Conservation (phyloP, 805 yeast species). For the Candida montana region DNA sequence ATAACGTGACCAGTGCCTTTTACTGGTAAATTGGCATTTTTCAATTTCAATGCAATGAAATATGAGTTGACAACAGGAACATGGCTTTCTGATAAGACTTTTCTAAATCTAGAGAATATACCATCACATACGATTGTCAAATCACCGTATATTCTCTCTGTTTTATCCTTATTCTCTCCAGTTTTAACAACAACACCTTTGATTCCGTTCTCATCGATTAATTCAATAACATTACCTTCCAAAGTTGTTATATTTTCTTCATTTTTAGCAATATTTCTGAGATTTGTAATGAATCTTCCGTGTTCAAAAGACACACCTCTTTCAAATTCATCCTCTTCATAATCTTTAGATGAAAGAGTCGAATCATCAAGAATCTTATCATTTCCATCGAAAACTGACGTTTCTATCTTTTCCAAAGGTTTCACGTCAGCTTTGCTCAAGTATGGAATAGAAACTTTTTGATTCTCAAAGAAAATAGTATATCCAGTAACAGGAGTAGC, state of each 20-base stretch:
- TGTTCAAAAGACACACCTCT: constrained; percentile 89
- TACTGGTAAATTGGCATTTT: constrained; percentile 69
- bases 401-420: constrained; percentile 45
- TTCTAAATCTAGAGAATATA: constrained; percentile 87
- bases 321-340: constrained; percentile 53
- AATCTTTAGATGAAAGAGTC: constrained; percentile 44
- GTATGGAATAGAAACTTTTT: constrained; percentile 58
- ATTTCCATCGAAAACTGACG: constrained; percentile 51
- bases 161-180: constrained; percentile 33
- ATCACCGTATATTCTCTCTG: constrained; percentile 47
- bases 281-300: constrained; percentile 76
- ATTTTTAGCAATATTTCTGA: constrained; percentile 60
- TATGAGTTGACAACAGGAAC: constrained; percentile 73
- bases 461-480: constrained; percentile 61
- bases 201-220: constrained; percentile 57
- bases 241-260: constrained; percentile 73
- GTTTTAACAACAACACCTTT: constrained; percentile 64
- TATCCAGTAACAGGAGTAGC: constrained; percentile 80
- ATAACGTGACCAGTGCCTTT: constrained; percentile 86
- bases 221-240: constrained; percentile 76
- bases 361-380: constrained; percentile 48
- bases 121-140: constrained; percentile 87
- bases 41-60: constrained; percentile 77
- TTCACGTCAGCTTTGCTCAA: constrained; percentile 54
- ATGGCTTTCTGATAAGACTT: constrained; percentile 53